phyloP scores from a whole-genome alignment of 1,139 yeast species.

The Cylindricascospora bacillispora region DNA sequence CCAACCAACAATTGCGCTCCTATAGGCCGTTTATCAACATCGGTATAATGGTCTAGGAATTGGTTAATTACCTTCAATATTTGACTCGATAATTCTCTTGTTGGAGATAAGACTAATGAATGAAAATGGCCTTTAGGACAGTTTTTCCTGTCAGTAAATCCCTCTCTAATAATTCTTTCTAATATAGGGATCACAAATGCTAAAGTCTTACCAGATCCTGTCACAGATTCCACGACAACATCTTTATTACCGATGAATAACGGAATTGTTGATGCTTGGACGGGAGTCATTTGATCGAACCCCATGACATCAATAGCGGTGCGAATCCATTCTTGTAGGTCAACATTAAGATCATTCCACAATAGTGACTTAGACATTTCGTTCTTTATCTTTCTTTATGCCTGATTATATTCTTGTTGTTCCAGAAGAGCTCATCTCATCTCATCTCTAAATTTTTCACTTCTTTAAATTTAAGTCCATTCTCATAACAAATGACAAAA shows the following conservation, averaged over 20 bases:
- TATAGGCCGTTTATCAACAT: conserved; percentile 20
- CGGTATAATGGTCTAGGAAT: conserved; percentile 50
- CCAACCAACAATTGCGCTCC: conserved; percentile 69
- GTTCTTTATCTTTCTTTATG: background rate
- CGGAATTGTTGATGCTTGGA: conserved; percentile 92
- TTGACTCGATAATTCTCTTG: conserved; percentile 84
- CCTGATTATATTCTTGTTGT: background rate
- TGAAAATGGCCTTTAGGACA: conserved; percentile 57
- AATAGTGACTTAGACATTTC: conserved; percentile 25
- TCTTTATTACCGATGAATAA: conserved; percentile 79
- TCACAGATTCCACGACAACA: conserved; percentile 91
- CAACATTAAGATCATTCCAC: conserved; percentile 27
- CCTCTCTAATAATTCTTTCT: conserved; percentile 40
- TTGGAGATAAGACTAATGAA: conserved; percentile 71
- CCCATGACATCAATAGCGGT: conserved; percentile 64
- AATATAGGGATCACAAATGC: conserved; percentile 77
- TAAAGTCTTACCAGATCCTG: conserved; percentile 93
- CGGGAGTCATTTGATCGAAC: conserved; percentile 84
- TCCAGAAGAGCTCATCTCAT: too few relatives aligned
- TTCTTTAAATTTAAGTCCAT: too few relatives aligned
- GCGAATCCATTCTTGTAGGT: conserved; percentile 32
- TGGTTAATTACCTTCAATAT: conserved; percentile 54
- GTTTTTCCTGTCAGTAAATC: conserved; percentile 22
- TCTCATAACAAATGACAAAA: too few relatives aligned
- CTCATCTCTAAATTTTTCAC: too few relatives aligned